Evolutionary conservation across 2,329 filamentous ascomycete genomes (phyloP), one percentile per base, ranked within the genome.

Genomic region (Colletotrichum sp.): DNA sequence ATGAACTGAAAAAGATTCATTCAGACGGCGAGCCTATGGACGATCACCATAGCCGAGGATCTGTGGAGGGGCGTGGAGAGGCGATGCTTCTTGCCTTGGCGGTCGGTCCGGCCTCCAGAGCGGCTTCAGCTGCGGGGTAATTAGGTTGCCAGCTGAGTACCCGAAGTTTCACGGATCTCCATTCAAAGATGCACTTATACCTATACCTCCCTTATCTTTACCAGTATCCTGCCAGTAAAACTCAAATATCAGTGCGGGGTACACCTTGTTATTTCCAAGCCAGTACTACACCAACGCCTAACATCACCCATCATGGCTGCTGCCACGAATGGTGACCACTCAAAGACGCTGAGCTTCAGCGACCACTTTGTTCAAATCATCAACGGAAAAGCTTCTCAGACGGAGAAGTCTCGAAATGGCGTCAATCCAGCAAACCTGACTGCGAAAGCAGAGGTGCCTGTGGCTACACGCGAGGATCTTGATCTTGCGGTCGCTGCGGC

Each of bases 281-380:
- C 43, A 21, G n/a, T 13, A 13, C 12, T 52, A 52, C 43, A 52
- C 43, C 9, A 52, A 52, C 43, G n/a, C 43, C n/a, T 21, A 52
- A 52, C 10, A 52, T 21, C 43, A 21, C 3, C 43, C 43, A 52
- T 52, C 43, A 52, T 52, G 43, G 43, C n/a, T n/a, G 43, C 43
- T 52, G 21, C 43, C 43, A 52, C 43, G 10, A 52, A 52, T 13
- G 43, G 43, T 52, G 43, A 52, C 43, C 43, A 8, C 43, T 52
- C 43, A 21, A 52, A 52, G 60, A 36, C 32, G 60, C 60, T 63
- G 28, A 63, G 60, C 61, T 65, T 34, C 24, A 30, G 65, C 48
- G 21, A 48, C 16, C 8, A 12, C 9, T 73, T 69, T 32, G 65
- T 73, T 8, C 71, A 73, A 6, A 63, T 89, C 67, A 86, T 91